Base-by-base conservation (phyloP, 2,329 filamentous ascomycete species). In the Neophaeococcomyces aloes region DNA sequence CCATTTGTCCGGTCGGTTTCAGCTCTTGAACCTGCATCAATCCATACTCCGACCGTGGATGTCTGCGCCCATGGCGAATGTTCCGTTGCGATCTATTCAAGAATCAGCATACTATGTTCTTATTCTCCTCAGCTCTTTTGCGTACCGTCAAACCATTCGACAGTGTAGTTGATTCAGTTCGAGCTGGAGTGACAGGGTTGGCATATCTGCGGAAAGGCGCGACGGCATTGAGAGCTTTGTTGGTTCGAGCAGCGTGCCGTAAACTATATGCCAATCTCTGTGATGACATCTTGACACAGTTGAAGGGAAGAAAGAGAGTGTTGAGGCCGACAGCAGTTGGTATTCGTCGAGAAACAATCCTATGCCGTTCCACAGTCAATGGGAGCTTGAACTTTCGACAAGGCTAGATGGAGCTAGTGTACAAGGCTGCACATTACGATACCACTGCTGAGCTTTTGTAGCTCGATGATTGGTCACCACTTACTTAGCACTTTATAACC, bases 1-100 rank as follows among this genome's bases (percentile, higher is more conserved):
- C 91, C 91, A 74, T 96, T 98, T 64, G 86, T 96, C 79, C 87
- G 87, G 71, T 91, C 81, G 59, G 91, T 98, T 78, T 98, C 91
- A 67, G 91, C 87, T 69, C 91, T 79, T 69, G 87, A 95, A 65
- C 91, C 91, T 66, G 93, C 89, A 71, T 98, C 93, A 67, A 98
- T 98, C 88, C 91, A 98, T 56, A 98, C 86, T 66, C 91, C 91
- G 61, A 96, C 88, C 44, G 89, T 96, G 61, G 88, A 94, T 51
- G 91, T 96, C 75, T 96, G 88, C 61, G 89, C 89, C 77, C 87
- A 96, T 59, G 89, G 91, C 54, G 88, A 95, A 75, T 96, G 84
- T 69, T 98, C 89, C 59, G 91, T 94, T 57, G 91, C 91, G 65
- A 98, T 87, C 89, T 96, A 65, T 5, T 15, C n/a, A 48, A 53